A percentile compares a stretch with the other conserved stretches of the same genome.
phyloP scores from a whole-genome alignment of 805 yeast genomes.

The Metschnikowia baotianmanensis region DNA sequence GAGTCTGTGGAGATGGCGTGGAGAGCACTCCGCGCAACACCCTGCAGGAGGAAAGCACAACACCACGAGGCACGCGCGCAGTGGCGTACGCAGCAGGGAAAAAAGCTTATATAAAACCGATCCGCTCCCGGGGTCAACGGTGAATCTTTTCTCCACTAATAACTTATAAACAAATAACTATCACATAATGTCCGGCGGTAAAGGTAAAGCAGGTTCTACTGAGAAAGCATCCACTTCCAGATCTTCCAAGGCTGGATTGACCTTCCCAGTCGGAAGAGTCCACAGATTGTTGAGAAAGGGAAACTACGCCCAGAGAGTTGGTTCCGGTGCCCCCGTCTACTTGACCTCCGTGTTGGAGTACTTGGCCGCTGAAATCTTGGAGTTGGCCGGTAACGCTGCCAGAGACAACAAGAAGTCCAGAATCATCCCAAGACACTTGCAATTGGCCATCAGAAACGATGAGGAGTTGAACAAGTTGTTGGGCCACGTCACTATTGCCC shows the following conservation, averaged over 20 bases:
- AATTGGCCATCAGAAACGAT: constrained; percentile 52
- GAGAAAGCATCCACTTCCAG: constrained; percentile 50
- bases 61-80: constrained; percentile 3
- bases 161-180: constrained; percentile 8
- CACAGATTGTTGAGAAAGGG: constrained; percentile 52
- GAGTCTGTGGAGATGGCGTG: constrained; percentile 14
- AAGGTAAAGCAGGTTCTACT: constrained; percentile 44
- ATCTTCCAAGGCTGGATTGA: constrained; percentile 50
- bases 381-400: constrained; percentile 52
- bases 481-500: constrained; percentile 62
- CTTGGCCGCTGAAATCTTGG: constrained; percentile 50
- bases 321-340: constrained; percentile 53
- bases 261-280: constrained; percentile 51
- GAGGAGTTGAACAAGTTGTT: constrained; percentile 50
- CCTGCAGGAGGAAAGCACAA: constrained; percentile 14
- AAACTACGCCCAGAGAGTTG: constrained; percentile 51
- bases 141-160: constrained; percentile 2
- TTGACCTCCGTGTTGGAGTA: constrained; percentile 50
- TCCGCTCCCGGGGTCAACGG: constrained; percentile 2
- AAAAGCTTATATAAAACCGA: constrained; percentile 14
- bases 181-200: constrained; percentile 25
- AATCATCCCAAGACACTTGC: constrained; percentile 52
- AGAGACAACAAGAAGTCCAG: constrained; percentile 87
- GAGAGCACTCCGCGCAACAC: constrained; percentile 8
- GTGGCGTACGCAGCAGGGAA: constrained; percentile 7